These are phyloP conservation scores for Stemphylium beticola DNA, from an alignment of 2,329 filamentous ascomycete genomes.

Conservation along the genomic window DNA sequence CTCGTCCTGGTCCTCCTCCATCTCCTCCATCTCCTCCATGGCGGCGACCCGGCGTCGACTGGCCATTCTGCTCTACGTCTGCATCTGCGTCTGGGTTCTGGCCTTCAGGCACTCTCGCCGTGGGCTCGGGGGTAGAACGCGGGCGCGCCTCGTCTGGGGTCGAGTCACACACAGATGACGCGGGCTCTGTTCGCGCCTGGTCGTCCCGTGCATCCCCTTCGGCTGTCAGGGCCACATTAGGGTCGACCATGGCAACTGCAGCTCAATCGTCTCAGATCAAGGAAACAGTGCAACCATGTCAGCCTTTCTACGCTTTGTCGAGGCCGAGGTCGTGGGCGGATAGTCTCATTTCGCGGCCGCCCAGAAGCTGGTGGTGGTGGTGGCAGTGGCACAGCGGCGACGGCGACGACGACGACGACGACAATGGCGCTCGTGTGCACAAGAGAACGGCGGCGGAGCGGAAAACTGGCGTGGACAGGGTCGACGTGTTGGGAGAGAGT, in stretches of 20 bases:
- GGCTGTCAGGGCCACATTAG: constrained; percentile 33
- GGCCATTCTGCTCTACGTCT: constrained; percentile 3
- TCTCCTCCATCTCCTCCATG: background rate
- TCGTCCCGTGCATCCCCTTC: constrained; percentile 21
- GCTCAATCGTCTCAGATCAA: constrained; percentile 37
- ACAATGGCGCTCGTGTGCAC: constrained; percentile 2
- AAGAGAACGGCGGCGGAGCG: background rate
- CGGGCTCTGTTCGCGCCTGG: constrained; percentile 26
- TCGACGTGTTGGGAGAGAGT: background rate
- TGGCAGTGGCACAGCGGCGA: background rate
- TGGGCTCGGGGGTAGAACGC: background rate
- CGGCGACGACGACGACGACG: too few species aligned
- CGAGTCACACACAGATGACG: constrained; percentile 37
- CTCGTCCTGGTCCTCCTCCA: background rate
- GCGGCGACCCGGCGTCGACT: constrained; percentile 16
- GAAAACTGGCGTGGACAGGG: background rate
- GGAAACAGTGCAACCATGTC: constrained; percentile 42
- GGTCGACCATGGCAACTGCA: constrained; percentile 39
- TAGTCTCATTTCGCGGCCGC: constrained; percentile 39
- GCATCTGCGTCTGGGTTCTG: background rate
- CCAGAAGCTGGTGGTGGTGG: constrained; percentile 3
- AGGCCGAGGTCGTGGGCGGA: constrained; percentile 18
- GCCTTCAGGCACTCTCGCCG: background rate
- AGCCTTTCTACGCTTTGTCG: constrained; percentile 21
- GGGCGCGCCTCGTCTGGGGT: constrained; percentile 17